Evolutionary conservation across 2,329 filamentous ascomycete genomes (phyloP).

Genomic region (Chaetomiaceae sp.): DNA sequence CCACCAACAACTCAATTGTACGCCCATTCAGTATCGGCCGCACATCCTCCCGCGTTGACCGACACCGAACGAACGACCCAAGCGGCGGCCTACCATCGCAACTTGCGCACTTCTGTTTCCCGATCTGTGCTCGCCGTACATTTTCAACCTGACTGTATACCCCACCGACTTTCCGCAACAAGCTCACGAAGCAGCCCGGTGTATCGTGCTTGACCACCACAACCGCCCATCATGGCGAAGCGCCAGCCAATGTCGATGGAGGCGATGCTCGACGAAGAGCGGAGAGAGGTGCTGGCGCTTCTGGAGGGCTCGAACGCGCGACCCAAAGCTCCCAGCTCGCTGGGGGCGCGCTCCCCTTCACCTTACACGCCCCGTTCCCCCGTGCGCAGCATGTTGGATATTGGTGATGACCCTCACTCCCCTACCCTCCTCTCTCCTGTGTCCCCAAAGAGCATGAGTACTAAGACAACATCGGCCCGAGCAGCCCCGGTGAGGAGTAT

Average conservation of each 20-base stretch:
- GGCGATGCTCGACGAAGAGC: conserved; percentile 71
- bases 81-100: neutral
- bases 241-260: conserved; percentile 67
- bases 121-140: neutral
- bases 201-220: neutral
- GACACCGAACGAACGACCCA: too few relatives aligned
- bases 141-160: neutral
- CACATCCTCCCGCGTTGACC: conserved; percentile 19
- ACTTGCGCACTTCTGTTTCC: neutral
- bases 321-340: conserved; percentile 32
- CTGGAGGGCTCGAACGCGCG: conserved; percentile 47
- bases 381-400: conserved; percentile 64
- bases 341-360: conserved; percentile 45
- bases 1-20: conserved; percentile 10
- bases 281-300: conserved; percentile 65
- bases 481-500: conserved; percentile 53
- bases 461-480: conserved; percentile 35
- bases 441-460: conserved; percentile 13
- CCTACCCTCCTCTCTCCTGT: conserved; percentile 21
- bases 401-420: conserved; percentile 42
- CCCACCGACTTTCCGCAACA: neutral
- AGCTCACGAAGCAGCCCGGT: neutral
- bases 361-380: conserved; percentile 59
- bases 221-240: conserved; percentile 30
- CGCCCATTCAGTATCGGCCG: conserved; percentile 9